These are phyloP conservation scores for Gaeumannomyces sp. DNA, from an alignment of 2,329 filamentous ascomycete genomes.

Conservation along the genomic window DNA sequence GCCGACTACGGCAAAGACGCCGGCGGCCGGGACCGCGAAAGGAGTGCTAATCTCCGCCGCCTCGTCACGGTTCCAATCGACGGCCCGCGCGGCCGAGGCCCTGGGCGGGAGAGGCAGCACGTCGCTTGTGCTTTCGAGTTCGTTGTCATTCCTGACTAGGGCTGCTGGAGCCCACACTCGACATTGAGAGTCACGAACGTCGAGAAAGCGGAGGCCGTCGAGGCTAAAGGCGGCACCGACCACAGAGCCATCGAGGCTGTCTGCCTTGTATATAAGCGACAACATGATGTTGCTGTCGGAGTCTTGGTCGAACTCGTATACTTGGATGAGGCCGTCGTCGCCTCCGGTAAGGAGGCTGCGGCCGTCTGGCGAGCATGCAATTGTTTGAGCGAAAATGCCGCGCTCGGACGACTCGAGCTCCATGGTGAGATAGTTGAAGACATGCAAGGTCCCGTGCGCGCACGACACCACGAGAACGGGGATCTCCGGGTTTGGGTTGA, in stretches of 20 bases:
- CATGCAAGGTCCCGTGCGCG: slow-evolving; percentile 13
- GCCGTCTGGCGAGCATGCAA: background rate
- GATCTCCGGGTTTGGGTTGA: slow-evolving; percentile 23
- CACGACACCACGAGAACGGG: slow-evolving; percentile 20
- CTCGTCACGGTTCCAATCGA: background rate
- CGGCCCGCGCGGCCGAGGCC: background rate
- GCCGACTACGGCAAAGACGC: background rate
- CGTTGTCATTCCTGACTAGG: slow-evolving; percentile 2
- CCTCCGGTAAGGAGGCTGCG: background rate
- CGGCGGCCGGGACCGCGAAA: background rate
- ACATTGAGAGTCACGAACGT: background rate
- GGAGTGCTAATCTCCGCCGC: background rate
- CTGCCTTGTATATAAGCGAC: background rate
- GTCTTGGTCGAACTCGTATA: background rate
- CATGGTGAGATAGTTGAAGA: slow-evolving; percentile 4
- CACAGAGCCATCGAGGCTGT: background rate
- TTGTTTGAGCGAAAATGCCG: background rate
- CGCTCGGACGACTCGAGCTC: background rate
- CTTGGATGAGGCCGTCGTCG: background rate
- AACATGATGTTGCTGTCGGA: background rate
- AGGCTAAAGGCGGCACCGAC: background rate
- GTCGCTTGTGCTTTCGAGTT: background rate
- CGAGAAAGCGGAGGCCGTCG: slow-evolving; percentile 1
- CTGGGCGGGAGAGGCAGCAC: background rate
- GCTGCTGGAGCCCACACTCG: slow-evolving; percentile 1